phyloP scores from a whole-genome alignment of 305 asterid species.

The Fraxinus dipetala region DNA sequence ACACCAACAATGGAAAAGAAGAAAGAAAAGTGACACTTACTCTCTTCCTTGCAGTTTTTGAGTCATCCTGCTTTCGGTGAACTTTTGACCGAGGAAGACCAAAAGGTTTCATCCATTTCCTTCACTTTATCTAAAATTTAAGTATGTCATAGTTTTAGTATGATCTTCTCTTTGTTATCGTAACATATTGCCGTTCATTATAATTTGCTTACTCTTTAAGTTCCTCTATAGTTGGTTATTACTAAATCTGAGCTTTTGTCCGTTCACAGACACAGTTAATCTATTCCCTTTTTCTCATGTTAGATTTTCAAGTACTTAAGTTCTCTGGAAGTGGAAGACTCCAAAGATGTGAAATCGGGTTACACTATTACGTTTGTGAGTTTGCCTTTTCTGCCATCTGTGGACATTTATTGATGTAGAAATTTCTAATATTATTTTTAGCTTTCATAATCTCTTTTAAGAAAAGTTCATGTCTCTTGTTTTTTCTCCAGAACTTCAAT shows the following conservation, averaged over 20 bases:
- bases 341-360: slow-evolving; percentile 81
- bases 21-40: background rate
- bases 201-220: background rate
- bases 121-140: background rate
- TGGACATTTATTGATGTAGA: background rate
- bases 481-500: slow-evolving; percentile 54
- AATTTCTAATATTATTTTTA: background rate
- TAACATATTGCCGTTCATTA: background rate
- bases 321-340: slow-evolving; percentile 80
- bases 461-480: background rate
- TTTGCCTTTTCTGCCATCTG: slow-evolving; percentile 5
- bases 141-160: background rate
- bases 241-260: slow-evolving; percentile 2
- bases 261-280: slow-evolving; percentile 10
- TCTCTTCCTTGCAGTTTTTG: slow-evolving; percentile 39
- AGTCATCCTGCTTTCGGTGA: slow-evolving; percentile 63
- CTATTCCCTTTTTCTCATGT: slow-evolving; percentile 15
- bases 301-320: slow-evolving; percentile 73
- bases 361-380: slow-evolving; percentile 84
- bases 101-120: slow-evolving; percentile 39
- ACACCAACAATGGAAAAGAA: background rate
- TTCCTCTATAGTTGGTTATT: background rate
- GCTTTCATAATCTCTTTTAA: background rate
- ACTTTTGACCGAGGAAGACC: slow-evolving; percentile 60
- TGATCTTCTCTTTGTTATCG: background rate